Conservation (phyloP, 306 rosid genomes). For the Medicago truncatula region MtrunA17r5.0-ANR NC_053049.1:11463501-11464000, state of each 20-base stretch:
- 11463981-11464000: conserved; percentile 48
- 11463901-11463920: conserved; percentile 13
- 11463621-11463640: conserved; percentile 62
- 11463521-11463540: conserved; percentile 55
- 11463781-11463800: conserved; percentile 50
- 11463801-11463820: conserved; percentile 39
- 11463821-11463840: conserved; percentile 47
- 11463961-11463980: conserved; percentile 57
- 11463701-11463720: conserved; percentile 81
- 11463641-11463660: conserved; percentile 81
- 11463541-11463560: conserved; percentile 64
- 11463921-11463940: conserved; percentile 1
- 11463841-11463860: conserved; percentile 47
- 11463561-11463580: conserved; percentile 88
- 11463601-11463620: conserved; percentile 62
- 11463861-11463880: conserved; percentile 66
- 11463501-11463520: conserved; percentile 51
- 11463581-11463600: conserved; percentile 67
- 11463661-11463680: conserved; percentile 90
- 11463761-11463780: conserved; percentile 48
- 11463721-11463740: conserved; percentile 66
- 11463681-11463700: conserved; percentile 71
- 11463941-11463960: conserved; percentile 37
- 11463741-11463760: conserved; percentile 56
- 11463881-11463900: conserved; percentile 37